phyloP scores from a whole-genome alignment of 139 green algal species.

The Chlorella sp. region DNA sequence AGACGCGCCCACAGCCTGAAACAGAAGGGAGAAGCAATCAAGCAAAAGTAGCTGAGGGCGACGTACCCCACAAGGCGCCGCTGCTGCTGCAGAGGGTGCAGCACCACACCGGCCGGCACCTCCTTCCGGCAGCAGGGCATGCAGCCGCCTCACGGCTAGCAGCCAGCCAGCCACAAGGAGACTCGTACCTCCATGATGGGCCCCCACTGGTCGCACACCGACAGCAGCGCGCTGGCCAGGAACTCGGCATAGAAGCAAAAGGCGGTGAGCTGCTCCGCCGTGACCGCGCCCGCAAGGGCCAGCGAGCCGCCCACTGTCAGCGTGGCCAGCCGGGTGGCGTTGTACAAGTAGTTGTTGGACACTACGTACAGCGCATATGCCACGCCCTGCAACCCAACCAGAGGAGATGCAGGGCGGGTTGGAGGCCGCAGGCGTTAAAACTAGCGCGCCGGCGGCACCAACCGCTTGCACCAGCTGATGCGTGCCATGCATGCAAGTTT shows the following conservation, averaged over 20 bases:
- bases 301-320: conserved; percentile 72
- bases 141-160: too few species aligned
- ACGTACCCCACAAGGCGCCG: too few species aligned
- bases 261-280: conserved; percentile 73
- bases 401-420: too few species aligned
- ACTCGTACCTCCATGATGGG: conserved; percentile 70
- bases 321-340: conserved; percentile 51
- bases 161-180: too few species aligned
- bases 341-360: conserved; percentile 55
- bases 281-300: conserved; percentile 56
- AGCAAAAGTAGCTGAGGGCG: too few species aligned
- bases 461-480: neutral
- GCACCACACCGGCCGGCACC: too few species aligned
- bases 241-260: conserved; percentile 81
- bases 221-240: conserved; percentile 69
- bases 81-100: too few species aligned
- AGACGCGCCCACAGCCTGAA: conserved; percentile 8
- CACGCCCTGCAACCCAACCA: conserved; percentile 69
- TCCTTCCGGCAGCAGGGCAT: too few species aligned
- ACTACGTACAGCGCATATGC: conserved; percentile 68
- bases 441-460: neutral
- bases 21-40: too few species aligned
- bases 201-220: conserved; percentile 85
- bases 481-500: too few species aligned
- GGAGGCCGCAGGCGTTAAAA: neutral